Percentiles rank a stretch among this genome's conserved stretches.
Conservation (phyloP, 768 basidiomycete species). For the Auriscalpium microsporum region DNA sequence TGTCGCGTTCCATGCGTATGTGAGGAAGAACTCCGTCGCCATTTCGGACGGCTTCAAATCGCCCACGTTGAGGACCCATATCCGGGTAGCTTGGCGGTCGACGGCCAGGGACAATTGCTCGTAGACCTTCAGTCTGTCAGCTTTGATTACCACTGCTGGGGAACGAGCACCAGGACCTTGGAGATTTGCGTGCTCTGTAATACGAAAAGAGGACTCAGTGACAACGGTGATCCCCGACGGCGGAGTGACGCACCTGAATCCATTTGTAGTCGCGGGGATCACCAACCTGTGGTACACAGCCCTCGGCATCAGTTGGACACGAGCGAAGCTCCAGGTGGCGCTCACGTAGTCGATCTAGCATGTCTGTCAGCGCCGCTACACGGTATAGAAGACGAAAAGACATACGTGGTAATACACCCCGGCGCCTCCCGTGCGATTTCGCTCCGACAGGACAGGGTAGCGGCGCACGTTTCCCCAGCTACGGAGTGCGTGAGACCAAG, state of each 20-base stretch:
- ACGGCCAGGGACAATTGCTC: slow-evolving; percentile 66
- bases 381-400: not conserved
- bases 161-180: slow-evolving; percentile 26
- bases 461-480: slow-evolving; percentile 69
- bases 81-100: slow-evolving; percentile 44
- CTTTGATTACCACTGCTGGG: not conserved
- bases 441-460: slow-evolving; percentile 42
- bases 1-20: slow-evolving; percentile 50
- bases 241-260: slow-evolving; percentile 39
- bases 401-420: slow-evolving; percentile 63
- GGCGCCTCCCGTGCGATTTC: slow-evolving; percentile 56
- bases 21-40: slow-evolving; percentile 61
- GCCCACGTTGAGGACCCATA: slow-evolving; percentile 73
- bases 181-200: slow-evolving; percentile 43
- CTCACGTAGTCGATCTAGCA: slow-evolving; percentile 40
- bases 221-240: too few species aligned
- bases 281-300: slow-evolving; percentile 38
- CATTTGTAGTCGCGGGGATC: slow-evolving; percentile 63
- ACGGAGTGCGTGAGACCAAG: not conserved
- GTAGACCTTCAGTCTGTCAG: slow-evolving; percentile 31
- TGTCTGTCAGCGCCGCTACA: not conserved
- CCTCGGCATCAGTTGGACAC: not conserved
- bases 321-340: not conserved
- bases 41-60: slow-evolving; percentile 71
- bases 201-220: not conserved